Evolutionary conservation across 257 asterid species (phyloP), one percentile per base, ranked within the genome.

Genomic region (Solanum medicagineum): DNA sequence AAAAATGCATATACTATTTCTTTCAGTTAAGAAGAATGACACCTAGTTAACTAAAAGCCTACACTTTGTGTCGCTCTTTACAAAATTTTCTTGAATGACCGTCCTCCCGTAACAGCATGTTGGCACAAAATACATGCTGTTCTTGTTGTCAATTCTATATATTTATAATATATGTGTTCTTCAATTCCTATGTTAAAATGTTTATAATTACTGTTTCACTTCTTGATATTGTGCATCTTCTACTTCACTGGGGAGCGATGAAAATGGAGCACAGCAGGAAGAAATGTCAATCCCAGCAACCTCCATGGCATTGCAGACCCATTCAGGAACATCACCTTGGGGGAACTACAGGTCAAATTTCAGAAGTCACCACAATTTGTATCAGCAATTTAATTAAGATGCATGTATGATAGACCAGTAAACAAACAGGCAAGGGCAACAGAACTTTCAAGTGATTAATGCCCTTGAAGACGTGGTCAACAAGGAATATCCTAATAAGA

Each of bases 251-350:
- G 29, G 24, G 47, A 16, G 0, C 10, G 81, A 69, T 55, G 87
- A 80, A 84, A 85, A 83, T 45, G 87, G 87, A 53, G 87, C 73
- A 84, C 96, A 89, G 81, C 98, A 92, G 3, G 93, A 90, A 44
- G 97, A 92, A 87, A 96, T 94, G 91, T 96, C 98, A 3, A 96
- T 92, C 77, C 98, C 98, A 51, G 98, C 98, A 57, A 96, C 99
- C 89, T 96, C 99, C 99, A 96, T 94, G 55, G 99, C 99, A 80
- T 95, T 96, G 92, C 98, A 93, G 19, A 96, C 99, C 99, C 99
- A 96, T 83, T 90, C 91, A 3, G 98, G 99, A 53, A 95, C 94
- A 71, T 96, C 94, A 8, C 97, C 97, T 85, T 92, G 71, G 0
- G 99, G 99, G 84, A 96, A 96, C 99, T 96, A 86, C 89, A 90